Percentiles rank a stretch among this genome's conserved stretches.
Conservation (phyloP, 1,284 basidiomycete species). For the Apiotrichum montevideense region DNA sequence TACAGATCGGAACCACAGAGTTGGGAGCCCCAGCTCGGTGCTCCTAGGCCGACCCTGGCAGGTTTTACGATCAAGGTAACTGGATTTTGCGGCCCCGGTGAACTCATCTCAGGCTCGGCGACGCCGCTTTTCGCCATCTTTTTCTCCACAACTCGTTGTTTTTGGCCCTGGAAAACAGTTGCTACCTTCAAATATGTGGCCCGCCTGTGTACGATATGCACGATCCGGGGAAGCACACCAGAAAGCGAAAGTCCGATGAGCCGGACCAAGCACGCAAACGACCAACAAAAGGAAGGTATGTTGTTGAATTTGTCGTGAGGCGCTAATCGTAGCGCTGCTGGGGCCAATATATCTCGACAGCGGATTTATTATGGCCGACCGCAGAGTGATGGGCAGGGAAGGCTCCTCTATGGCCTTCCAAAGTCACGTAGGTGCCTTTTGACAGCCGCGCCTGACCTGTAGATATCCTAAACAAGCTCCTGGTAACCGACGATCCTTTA, state of each 20-base stretch:
- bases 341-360: background rate
- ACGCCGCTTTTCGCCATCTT: constrained; percentile 46
- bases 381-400: constrained; percentile 7
- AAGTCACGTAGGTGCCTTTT: constrained; percentile 27
- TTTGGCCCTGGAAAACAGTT: constrained; percentile 47
- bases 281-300: constrained; percentile 1
- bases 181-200: constrained; percentile 50
- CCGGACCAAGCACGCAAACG: background rate
- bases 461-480: constrained; percentile 37
- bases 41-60: constrained; percentile 24
- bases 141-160: constrained; percentile 48
- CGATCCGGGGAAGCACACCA: constrained; percentile 6
- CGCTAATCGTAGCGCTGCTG: constrained; percentile 5
- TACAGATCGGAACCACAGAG: too few relatives aligned
- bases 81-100: background rate
- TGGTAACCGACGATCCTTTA: background rate
- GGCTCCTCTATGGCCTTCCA: constrained; percentile 34
- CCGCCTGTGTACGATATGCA: constrained; percentile 40
- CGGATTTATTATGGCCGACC: constrained; percentile 44
- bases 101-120: constrained; percentile 41
- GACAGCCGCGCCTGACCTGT: background rate
- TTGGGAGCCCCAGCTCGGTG: constrained; percentile 18
- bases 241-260: constrained; percentile 12
- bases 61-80: constrained; percentile 30
- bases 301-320: background rate